phyloP scores from a whole-genome alignment of 176 grass and related monocot species.

The Carex myosuroides region DNA sequence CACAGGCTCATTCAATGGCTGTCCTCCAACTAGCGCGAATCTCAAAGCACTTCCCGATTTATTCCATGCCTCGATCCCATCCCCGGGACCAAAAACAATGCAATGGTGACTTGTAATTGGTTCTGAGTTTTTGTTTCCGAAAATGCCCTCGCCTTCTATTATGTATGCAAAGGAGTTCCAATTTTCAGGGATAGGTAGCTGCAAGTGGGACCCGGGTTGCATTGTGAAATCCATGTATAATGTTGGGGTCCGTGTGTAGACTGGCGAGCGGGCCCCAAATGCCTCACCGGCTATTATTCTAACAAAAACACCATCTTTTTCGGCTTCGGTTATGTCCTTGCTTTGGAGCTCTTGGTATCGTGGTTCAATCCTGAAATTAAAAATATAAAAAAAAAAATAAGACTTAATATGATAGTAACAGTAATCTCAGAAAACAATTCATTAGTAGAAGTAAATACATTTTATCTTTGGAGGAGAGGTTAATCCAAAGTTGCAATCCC shows the following conservation, averaged over 20 bases:
- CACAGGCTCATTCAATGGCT: slow-evolving; percentile 55
- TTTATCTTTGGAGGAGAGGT: slow-evolving; percentile 83
- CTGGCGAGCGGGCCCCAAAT: slow-evolving; percentile 66
- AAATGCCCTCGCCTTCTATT: slow-evolving; percentile 70
- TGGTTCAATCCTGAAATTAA: slow-evolving; percentile 56
- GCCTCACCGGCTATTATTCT: slow-evolving; percentile 79
- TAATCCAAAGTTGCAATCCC: slow-evolving; percentile 87
- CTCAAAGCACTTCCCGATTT: slow-evolving; percentile 26
- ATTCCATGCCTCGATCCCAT: slow-evolving; percentile 69
- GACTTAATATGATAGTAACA: background rate
- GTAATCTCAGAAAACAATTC: background rate
- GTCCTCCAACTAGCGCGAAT: slow-evolving; percentile 53
- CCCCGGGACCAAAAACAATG: slow-evolving; percentile 50
- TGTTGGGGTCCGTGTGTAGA: slow-evolving; percentile 71
- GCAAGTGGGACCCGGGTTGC: slow-evolving; percentile 39
- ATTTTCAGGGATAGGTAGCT: slow-evolving; percentile 42
- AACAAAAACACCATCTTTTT: slow-evolving; percentile 56
- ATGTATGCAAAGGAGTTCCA: slow-evolving; percentile 87
- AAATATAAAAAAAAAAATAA: background rate
- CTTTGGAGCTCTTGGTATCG: slow-evolving; percentile 71
- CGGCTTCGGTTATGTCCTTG: slow-evolving; percentile 62
- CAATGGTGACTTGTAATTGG: slow-evolving; percentile 41
- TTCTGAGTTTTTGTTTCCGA: slow-evolving; percentile 15
- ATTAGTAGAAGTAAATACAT: slow-evolving; percentile 33
- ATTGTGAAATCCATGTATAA: slow-evolving; percentile 85